phyloP scores from a whole-genome alignment of 306 rosid species.

The Casuarina glauca region DNA sequence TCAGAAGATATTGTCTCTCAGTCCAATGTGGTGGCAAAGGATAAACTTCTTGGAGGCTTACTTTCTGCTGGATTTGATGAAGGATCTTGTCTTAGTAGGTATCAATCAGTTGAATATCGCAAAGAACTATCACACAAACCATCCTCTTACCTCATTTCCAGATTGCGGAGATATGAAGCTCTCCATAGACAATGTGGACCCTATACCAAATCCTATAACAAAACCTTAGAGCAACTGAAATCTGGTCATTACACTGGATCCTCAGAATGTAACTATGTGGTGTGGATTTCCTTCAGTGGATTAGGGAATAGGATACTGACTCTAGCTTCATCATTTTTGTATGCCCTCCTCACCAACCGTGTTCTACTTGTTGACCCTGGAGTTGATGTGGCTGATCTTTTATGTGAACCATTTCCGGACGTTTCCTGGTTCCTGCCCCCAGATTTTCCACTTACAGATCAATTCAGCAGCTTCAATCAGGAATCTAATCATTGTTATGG shows the following conservation, averaged over 20 bases:
- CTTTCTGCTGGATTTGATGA: conserved; percentile 56
- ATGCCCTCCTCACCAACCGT: conserved; percentile 71
- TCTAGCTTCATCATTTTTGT: conserved; percentile 66
- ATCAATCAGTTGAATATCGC: conserved; percentile 45
- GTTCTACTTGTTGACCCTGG: conserved; percentile 76
- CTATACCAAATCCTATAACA: conserved; percentile 56
- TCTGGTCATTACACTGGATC: conserved; percentile 41
- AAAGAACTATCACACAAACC: conserved; percentile 45
- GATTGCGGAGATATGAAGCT: conserved; percentile 60
- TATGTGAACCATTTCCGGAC: conserved; percentile 76
- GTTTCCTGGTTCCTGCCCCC: conserved; percentile 67
- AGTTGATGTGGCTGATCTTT: conserved; percentile 61
- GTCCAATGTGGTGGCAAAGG: conserved; percentile 35
- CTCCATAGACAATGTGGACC: conserved; percentile 69
- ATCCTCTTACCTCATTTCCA: conserved; percentile 59
- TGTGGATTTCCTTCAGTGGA: conserved; percentile 72
- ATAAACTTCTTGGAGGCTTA: conserved; percentile 55
- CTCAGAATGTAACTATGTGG: conserved; percentile 55
- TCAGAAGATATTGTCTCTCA: conserved; percentile 28
- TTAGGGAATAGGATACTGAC: conserved; percentile 73
- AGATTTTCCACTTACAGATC: conserved; percentile 50
- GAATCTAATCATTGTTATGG: conserved; percentile 54
- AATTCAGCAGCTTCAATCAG: conserved; percentile 45
- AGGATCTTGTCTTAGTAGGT: conserved; percentile 63
- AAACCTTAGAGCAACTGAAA: conserved; percentile 50